Evolutionary conservation across 345 rosid genomes (phyloP), one percentile per base, ranked within the genome.

Genomic region (Lenwebbia sp.): DNA sequence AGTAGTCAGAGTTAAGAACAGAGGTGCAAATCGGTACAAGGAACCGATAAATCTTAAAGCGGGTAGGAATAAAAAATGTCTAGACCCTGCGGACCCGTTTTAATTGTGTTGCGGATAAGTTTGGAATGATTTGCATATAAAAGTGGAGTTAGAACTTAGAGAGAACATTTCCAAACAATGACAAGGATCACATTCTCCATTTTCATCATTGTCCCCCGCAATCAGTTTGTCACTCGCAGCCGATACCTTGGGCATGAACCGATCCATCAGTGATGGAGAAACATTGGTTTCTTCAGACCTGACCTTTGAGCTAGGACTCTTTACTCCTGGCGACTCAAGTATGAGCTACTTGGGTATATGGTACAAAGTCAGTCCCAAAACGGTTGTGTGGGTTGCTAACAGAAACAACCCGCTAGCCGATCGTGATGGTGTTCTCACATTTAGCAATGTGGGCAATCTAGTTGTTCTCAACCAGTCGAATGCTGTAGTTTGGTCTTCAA

Each of bases 311-410:
- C 88, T 85, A 37, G 90, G 87, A 0, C 85, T 85, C 86, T 90
- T 85, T 37, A 85, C 89, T 83, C 91, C 87, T 0, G 53, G 41
- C 60, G 55, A 85, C 70, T 84, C 88, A 13, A 81, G 49, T 10
- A 88, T 86, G 5, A 84, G 88, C 62, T 90, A 91, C 41, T 40
- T 91, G 54, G 94, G 93, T 53, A 90, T 92, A 11, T 87, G 92
- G 90, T 88, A 86, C 85, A 90, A 87, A 85, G 83, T 83, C 37
- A 50, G 84, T 4, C 54, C 23, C 0, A 65, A 13, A 52, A 65
- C 83, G 0, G 84, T 88, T 19, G 92, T 90, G 21, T 91, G 93
- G 92, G 89, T 92, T 3, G 92, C 92, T 28, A 90, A 91, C 40
- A 90, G 92, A 84, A 89, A 90, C 40, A 12, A 17, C n/a, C 90